Conservation (phyloP, 2,329 filamentous ascomycete species). For the Aspergillus bombycis region DNA sequence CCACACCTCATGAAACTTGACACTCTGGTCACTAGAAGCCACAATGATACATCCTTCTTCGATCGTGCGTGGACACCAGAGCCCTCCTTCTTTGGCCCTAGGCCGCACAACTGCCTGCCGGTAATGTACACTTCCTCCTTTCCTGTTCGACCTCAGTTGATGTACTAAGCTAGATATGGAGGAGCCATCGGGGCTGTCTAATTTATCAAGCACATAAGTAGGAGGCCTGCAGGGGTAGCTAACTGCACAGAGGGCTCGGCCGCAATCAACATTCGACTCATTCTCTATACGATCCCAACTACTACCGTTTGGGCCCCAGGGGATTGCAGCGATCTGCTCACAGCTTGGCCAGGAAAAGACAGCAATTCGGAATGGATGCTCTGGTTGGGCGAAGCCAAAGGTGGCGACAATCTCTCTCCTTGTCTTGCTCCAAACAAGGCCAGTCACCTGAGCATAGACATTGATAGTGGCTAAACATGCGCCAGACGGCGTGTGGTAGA, state of each 20-base stretch:
- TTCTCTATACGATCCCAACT: constrained; percentile 31
- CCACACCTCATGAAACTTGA: constrained; percentile 98
- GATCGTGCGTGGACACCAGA: constrained; percentile 58
- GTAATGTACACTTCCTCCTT: constrained; percentile 7
- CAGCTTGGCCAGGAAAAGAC: constrained; percentile 96
- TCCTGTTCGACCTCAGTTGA: constrained; percentile 9
- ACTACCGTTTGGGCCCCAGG: constrained; percentile 68
- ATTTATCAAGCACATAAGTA: constrained; percentile 23
- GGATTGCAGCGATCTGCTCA: constrained; percentile 79
- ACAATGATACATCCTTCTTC: constrained; percentile 86
- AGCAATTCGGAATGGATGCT: constrained; percentile 85
- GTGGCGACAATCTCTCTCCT: constrained; percentile 88
- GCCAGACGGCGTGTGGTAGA: constrained; percentile 85
- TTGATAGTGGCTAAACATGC: constrained; percentile 86
- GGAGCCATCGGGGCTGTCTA: constrained; percentile 17
- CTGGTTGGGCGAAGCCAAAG: constrained; percentile 89
- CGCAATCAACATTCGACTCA: constrained; percentile 38
- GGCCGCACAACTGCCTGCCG: constrained; percentile 31
- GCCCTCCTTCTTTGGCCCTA: constrained; percentile 55
- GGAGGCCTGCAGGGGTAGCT: constrained; percentile 72
- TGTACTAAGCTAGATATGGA: constrained; percentile 15
- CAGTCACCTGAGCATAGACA: constrained; percentile 90
- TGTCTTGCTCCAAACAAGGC: constrained; percentile 84
- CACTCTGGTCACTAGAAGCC: constrained; percentile 85
- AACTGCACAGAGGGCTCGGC: constrained; percentile 78